Conservation (phyloP, 1,284 basidiomycete genomes). For the Ganoderma leucocontextum region DNA sequence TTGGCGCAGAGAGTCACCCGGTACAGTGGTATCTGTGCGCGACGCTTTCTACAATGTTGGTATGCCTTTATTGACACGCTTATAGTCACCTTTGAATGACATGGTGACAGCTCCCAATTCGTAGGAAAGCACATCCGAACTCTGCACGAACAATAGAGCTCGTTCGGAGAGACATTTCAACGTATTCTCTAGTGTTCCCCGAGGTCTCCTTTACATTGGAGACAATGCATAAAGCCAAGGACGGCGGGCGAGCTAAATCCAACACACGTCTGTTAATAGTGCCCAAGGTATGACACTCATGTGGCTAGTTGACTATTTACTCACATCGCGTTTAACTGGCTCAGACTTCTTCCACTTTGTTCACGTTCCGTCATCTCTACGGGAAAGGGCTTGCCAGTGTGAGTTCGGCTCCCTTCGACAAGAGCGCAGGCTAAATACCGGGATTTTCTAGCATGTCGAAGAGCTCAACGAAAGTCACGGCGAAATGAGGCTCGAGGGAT, state of each 20-base stretch:
- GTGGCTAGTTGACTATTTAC: background rate
- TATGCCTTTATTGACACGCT: constrained; percentile 22
- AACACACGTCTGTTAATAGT: constrained; percentile 62
- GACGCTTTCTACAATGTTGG: constrained; percentile 89
- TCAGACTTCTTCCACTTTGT: constrained; percentile 70
- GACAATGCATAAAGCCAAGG: constrained; percentile 53
- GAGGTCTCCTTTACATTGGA: constrained; percentile 75
- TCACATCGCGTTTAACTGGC: background rate
- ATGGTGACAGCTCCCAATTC: constrained; percentile 69
- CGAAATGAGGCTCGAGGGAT: constrained; percentile 73
- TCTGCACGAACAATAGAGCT: constrained; percentile 64
- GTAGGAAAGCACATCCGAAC: constrained; percentile 72
- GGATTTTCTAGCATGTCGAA: constrained; percentile 63
- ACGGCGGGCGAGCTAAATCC: constrained; percentile 38
- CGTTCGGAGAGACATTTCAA: constrained; percentile 76
- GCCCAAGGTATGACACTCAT: constrained; percentile 59
- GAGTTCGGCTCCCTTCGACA: background rate
- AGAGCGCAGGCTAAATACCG: constrained; percentile 30
- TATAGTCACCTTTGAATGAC: constrained; percentile 10
- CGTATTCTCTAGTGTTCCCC: constrained; percentile 77
- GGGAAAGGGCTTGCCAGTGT: constrained; percentile 76
- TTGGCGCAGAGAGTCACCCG: constrained; percentile 73
- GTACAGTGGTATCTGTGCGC: constrained; percentile 82
- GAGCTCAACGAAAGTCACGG: constrained; percentile 61
- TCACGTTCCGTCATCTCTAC: constrained; percentile 71